Percentiles rank a stretch among this genome's conserved stretches.
Evolutionary conservation across 2,329 filamentous ascomycete genomes (phyloP).

Genomic region (Fusarium nelsonii): DNA sequence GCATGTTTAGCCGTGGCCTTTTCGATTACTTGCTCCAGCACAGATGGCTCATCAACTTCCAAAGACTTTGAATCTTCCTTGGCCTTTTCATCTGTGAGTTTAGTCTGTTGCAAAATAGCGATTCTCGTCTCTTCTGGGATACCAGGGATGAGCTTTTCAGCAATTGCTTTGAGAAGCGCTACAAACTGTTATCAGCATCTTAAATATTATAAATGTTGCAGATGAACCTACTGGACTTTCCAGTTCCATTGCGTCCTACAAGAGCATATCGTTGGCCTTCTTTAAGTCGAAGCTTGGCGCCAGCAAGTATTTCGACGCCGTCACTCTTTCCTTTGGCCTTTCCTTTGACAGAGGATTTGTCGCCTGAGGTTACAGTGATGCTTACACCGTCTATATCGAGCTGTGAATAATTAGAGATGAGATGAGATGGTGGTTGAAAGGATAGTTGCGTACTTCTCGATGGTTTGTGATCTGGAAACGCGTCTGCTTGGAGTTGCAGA

Average conservation of each 20-base stretch:
- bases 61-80: slow-evolving; percentile 28
- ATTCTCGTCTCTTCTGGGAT: slow-evolving; percentile 75
- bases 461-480: slow-evolving; percentile 70
- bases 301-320: slow-evolving; percentile 75
- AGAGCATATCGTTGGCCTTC: slow-evolving; percentile 81
- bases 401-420: slow-evolving; percentile 51
- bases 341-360: slow-evolving; percentile 61
- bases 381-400: slow-evolving; percentile 79
- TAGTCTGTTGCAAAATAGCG: slow-evolving; percentile 77
- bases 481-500: slow-evolving; percentile 75
- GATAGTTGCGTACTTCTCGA: slow-evolving; percentile 62
- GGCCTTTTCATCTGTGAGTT: slow-evolving; percentile 51
- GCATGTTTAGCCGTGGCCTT: slow-evolving; percentile 67
- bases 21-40: slow-evolving; percentile 77
- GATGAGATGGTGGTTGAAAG: background rate
- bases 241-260: slow-evolving; percentile 83
- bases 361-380: slow-evolving; percentile 70
- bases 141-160: slow-evolving; percentile 82
- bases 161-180: slow-evolving; percentile 80
- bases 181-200: slow-evolving; percentile 12
- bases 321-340: slow-evolving; percentile 61
- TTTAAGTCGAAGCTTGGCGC: slow-evolving; percentile 78
- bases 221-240: slow-evolving; percentile 76
- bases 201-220: background rate
- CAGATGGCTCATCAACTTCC: slow-evolving; percentile 53